Evolutionary conservation across 192 early-diverging fungal genomes (phyloP), one percentile per base, ranked within the genome.

Genomic region (Coemansia sp.): DNA sequence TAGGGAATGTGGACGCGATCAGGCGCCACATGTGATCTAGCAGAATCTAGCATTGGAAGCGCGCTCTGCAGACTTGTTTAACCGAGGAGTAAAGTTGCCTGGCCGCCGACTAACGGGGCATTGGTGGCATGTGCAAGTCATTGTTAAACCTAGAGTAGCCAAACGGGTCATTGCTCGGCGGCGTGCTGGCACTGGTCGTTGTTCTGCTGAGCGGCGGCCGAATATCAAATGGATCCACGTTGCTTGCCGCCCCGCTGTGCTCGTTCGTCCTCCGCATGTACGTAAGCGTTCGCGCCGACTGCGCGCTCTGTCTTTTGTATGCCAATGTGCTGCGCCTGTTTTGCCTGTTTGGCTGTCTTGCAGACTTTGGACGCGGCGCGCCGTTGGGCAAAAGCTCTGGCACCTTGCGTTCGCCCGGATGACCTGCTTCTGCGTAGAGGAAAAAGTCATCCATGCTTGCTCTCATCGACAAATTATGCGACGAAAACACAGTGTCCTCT

Each of bases 171-270:
- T 50, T 62, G 22, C 19, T 33, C 9, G 46, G 33, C 10, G 45
- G 25, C 17, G 49, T 46, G 11, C 32, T 29, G 29, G 34, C 33
- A 8, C 49, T 52, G 4, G 61, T 29, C 8, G 48, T 17, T 9
- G 22, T 36, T 62, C 35, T 35, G 9, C 33, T 32, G 40, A 59
- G 64, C 13, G 56, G 42, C 11, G 70, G 66, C 40, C 70, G 70
- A 20, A 78, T 78, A 36, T 78, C 70, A 50, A 78, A 78, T 0
- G 75, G 75, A 59, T 78, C 75, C 22, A 25, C 20, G 10, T 52
- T 52, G 49, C 49, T 17, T 4, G 11, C 19, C 6, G 32, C 34
- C 15, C 25, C 15, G 23, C 40, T 65, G 2, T 40, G 33, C n/a
- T 36, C 23, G 2, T 61, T 52, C 15, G 25, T 46, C 40, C 35